phyloP scores from a whole-genome alignment of 1,284 basidiomycete species.

The Rhodotorula sp. region DNA sequence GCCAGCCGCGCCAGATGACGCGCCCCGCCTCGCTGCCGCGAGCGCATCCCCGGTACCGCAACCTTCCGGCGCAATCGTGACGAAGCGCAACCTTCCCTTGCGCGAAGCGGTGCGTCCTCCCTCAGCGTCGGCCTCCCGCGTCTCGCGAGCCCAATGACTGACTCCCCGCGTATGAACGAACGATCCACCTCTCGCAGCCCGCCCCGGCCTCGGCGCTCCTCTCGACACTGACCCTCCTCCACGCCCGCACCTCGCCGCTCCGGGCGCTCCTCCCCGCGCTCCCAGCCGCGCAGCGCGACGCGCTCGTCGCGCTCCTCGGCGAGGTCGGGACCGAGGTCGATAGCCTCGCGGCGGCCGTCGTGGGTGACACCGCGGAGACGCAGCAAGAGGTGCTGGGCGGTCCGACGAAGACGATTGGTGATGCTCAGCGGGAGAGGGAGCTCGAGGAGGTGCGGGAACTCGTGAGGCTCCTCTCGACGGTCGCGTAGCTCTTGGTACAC shows the following conservation, averaged over 20 bases:
- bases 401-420: background rate
- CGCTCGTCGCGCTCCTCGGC: background rate
- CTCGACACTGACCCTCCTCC: background rate
- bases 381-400: background rate
- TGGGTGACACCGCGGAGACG: background rate
- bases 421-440: background rate
- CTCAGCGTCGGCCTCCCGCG: background rate
- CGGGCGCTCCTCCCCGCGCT: background rate
- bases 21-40: too few species aligned
- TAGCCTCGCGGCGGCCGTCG: too few species aligned
- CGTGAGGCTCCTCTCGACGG: background rate
- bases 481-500: background rate
- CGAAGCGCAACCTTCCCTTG: background rate
- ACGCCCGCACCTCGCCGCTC: background rate
- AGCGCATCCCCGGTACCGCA: too few species aligned
- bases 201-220: background rate
- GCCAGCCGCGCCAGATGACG: too few species aligned
- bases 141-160: background rate
- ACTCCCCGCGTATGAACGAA: background rate
- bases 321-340: background rate
- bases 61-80: too few species aligned
- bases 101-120: background rate
- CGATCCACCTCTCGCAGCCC: background rate
- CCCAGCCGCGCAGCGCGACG: background rate
- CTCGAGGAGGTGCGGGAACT: background rate